Evolutionary conservation across 2,329 filamentous ascomycete genomes (phyloP).

Genomic region (Biscogniauxia marginata): DNA sequence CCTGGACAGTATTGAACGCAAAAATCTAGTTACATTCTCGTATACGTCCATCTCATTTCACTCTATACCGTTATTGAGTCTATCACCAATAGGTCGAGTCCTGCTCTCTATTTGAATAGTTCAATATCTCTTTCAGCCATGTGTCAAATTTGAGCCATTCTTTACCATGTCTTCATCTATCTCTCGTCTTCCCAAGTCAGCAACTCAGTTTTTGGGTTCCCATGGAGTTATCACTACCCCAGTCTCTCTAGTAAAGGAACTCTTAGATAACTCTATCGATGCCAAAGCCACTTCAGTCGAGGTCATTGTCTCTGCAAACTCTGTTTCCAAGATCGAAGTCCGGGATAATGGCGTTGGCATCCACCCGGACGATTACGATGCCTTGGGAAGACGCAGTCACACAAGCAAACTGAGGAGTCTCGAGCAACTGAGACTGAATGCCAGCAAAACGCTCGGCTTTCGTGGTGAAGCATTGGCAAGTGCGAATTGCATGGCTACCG

Average conservation of each 20-base stretch:
- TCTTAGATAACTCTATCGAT: conserved; percentile 76
- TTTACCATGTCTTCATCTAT: conserved; percentile 36
- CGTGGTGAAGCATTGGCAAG: conserved; percentile 72
- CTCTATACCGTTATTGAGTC: too few species aligned
- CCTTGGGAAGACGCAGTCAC: conserved; percentile 64
- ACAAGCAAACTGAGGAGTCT: conserved; percentile 72
- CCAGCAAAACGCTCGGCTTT: conserved; percentile 67
- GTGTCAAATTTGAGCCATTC: background rate
- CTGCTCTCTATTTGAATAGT: too few species aligned
- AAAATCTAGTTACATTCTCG: too few species aligned
- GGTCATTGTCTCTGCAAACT: conserved; percentile 62
- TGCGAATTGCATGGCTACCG: conserved; percentile 56
- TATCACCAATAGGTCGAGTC: too few species aligned
- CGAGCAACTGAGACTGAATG: conserved; percentile 57
- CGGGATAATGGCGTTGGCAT: conserved; percentile 76
- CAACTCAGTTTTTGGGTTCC: conserved; percentile 58
- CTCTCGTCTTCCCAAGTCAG: conserved; percentile 44
- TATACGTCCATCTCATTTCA: too few species aligned
- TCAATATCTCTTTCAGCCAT: too few species aligned
- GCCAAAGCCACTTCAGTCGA: conserved; percentile 66
- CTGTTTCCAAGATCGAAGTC: conserved; percentile 67
- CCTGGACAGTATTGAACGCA: too few species aligned
- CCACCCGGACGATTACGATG: conserved; percentile 55
- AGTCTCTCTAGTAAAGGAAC: conserved; percentile 67
- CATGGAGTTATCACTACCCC: conserved; percentile 60